Base-by-base conservation (phyloP, 179 eudicot genomes). In the Nepenthes alata region DNA sequence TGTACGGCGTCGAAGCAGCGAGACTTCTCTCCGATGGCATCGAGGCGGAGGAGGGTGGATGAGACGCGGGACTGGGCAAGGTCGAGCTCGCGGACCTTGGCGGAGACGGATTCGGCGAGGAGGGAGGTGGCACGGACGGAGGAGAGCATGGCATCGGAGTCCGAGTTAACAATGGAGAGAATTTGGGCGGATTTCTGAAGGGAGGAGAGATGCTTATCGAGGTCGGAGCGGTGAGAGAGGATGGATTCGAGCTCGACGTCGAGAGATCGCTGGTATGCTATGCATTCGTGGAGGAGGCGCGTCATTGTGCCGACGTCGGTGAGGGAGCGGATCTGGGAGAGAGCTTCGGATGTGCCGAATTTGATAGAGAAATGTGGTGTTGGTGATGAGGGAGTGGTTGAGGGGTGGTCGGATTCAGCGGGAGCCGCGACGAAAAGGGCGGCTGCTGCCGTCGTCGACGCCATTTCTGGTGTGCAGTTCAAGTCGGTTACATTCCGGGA, bases 11-110 rank as follows among this genome's bases (percentile, higher is more conserved):
- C 96, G 12, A 91, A 64, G 62, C 89, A 85, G 0, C 67, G 68
- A 5, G 78, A 72, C 37, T 89, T 79, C 57, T 83, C 82, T 0
- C 82, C 85, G 12, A 82, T 84, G 64, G 91, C 96, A 25, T 91
- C 96, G 8, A 88, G 82, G 11, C 84, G 82, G n/a, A 75, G 78
- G 9, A 85, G 72, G 5, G 97, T 90, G 53, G 70, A 61, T 12
- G 80, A 75, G 16, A 87, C 91, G 56, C 89, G 95, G 1, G 91
- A 81, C 54, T 87, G 95, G 5, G 95, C 95, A 4, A 87, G 80
- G 66, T 90, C 95, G 56, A 90, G 91, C 65, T 83, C 85, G 10
- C 95, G 86, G 58, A 90, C 97, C 69, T 83, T 87, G 25, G 84
- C 79, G 16, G 87, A 79, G 38, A 81, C 97, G 49, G 72, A 69